These are phyloP conservation scores for Jaltomata sinuosa DNA, from an alignment of 257 asterid genomes.

Conservation along the genomic window DNA sequence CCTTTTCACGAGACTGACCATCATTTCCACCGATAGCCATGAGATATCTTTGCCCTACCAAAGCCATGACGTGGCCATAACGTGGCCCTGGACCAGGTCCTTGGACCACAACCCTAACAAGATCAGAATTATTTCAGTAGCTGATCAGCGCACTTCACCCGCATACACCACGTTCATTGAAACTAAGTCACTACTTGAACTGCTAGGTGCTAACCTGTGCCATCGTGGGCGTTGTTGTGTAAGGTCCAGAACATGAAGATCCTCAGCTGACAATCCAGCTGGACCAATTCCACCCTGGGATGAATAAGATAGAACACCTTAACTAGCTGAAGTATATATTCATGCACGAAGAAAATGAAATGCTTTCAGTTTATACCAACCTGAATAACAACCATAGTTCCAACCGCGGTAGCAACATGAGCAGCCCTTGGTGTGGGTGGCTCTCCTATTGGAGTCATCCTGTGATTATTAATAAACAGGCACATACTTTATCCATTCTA, in stretches of 20 bases:
- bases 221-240: conserved; percentile 94
- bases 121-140: conserved; percentile 4
- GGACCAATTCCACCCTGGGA: conserved; percentile 99
- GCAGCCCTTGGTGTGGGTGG: conserved; percentile 99
- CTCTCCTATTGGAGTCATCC: conserved; percentile 94
- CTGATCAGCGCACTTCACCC: conserved; percentile 1
- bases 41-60: conserved; percentile 97
- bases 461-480: conserved; percentile 19
- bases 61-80: conserved; percentile 99
- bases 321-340: background rate
- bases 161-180: conserved; percentile 1
- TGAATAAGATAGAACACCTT: conserved; percentile 6
- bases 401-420: conserved; percentile 98
- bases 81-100: conserved; percentile 99
- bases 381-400: conserved; percentile 99
- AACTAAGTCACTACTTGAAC: background rate
- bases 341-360: background rate
- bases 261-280: conserved; percentile 97
- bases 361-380: conserved; percentile 26
- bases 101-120: conserved; percentile 86
- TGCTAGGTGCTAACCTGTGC: conserved; percentile 62
- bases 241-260: conserved; percentile 96
- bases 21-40: conserved; percentile 99
- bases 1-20: conserved; percentile 42
- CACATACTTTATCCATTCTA: conserved; percentile 3